Evolutionary conservation across 257 asterid species (phyloP).

Genomic region (Cruciata laevipes): DNA sequence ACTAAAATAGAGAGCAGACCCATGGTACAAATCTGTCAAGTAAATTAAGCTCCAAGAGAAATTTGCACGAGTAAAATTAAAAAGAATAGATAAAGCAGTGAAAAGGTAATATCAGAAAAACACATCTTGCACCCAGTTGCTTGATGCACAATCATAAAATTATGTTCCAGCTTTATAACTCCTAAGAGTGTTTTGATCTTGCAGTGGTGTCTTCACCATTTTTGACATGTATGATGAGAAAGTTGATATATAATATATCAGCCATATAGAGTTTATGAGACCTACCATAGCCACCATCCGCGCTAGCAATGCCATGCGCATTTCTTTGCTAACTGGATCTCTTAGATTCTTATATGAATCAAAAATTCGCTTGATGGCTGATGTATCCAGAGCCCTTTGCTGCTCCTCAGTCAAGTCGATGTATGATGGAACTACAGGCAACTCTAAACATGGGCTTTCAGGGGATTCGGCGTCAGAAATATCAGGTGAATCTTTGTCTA

Average conservation of each 20-base stretch:
- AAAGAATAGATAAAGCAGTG: not conserved
- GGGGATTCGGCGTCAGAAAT: constrained; percentile 35
- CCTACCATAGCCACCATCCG: constrained; percentile 91
- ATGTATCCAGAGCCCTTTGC: constrained; percentile 41
- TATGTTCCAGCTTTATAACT: not conserved
- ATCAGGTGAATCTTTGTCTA: constrained; percentile 51
- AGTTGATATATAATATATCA: not conserved
- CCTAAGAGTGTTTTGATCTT: not conserved
- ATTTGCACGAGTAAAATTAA: no score
- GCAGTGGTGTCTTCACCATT: constrained; percentile 18
- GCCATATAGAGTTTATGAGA: constrained; percentile 1
- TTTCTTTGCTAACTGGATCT: constrained; percentile 53
- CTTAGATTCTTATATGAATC: constrained; percentile 49
- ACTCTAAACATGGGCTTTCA: constrained; percentile 43
- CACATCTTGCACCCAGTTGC: not conserved
- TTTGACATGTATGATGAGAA: constrained; percentile 14
- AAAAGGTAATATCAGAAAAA: not conserved
- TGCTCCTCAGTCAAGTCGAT: constrained; percentile 53
- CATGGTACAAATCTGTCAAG: no score
- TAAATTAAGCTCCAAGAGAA: no score
- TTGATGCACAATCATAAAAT: not conserved
- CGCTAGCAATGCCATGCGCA: constrained; percentile 77
- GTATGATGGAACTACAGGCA: constrained; percentile 56
- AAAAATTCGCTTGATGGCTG: constrained; percentile 70
- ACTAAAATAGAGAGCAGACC: no score